Conservation (phyloP, 176 grass and related monocot species). For the Carex pumila region DNA sequence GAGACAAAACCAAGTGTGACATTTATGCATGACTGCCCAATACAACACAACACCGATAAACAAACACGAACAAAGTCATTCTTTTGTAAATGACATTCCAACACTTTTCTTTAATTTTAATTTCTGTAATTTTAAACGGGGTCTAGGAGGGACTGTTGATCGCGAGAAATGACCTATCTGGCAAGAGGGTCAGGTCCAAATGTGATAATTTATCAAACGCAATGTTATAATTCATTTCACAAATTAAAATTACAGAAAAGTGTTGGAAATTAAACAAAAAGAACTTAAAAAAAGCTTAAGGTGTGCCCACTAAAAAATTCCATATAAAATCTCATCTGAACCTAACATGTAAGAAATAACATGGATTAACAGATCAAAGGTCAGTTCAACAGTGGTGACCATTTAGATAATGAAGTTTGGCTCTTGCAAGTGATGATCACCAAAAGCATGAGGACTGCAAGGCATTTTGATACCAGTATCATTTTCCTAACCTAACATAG, state of each 20-base stretch:
- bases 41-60: neutral
- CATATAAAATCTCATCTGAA: neutral
- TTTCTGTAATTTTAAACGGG: neutral
- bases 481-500: neutral
- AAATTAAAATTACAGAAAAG: neutral
- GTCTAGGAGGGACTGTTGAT: neutral
- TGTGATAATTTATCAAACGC: neutral
- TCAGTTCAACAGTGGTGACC: neutral
- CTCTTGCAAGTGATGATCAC: neutral
- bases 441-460: neutral
- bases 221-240: neutral
- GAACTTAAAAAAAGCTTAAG: neutral
- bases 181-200: neutral
- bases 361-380: neutral
- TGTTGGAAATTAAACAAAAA: neutral
- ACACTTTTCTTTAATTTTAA: neutral
- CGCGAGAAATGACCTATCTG: neutral
- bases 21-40: conserved; percentile 74
- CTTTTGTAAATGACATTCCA: neutral
- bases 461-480: neutral
- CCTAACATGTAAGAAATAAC: neutral
- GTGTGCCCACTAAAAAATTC: neutral
- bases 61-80: neutral
- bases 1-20: conserved; percentile 81
- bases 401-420: neutral